Evolutionary conservation across 1,284 basidiomycete species (phyloP), one percentile per base, ranked within the genome.

Genomic region (Mycena citricolor): DNA sequence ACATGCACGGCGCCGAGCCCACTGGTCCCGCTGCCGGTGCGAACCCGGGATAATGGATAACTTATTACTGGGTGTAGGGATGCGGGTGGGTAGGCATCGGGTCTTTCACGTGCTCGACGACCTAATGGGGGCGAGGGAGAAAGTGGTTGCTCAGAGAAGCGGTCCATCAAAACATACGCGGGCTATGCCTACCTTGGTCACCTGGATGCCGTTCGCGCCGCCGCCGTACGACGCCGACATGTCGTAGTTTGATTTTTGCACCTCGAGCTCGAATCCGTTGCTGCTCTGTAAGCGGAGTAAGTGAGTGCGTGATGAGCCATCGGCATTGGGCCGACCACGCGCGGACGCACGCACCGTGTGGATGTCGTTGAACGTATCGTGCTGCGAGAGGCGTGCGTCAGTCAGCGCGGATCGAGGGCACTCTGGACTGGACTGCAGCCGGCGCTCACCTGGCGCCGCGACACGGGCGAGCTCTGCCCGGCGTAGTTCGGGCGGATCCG

Each of bases 211-310:
- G 29, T 58, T 66, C 41, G 44, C 3, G 35, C 52, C 17, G 44
- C 43, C 17, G 75, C 6, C 78, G 62, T 52, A 56, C 2, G 53
- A 38, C 12, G 51, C 17, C 17, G 51, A 53, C 16, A 52, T 51
- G 20, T 55, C 58, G 17, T 52, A 52, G 11, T 11, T 11, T 20
- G 52, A 38, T 31, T 56, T 59, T 26, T 50, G 49, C 36, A 51
- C 42, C 28, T 64, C 61, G 4, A 67, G 56, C 47, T 68, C 66
- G 33, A 65, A 66, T 24, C 62, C 46, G 4, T 54, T 55, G 14
- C 42, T 48, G 42, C 42, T 36, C 49, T 57, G 31, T 33, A 43
- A 54, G 39, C 49, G 56, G 16, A 19, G 30, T 16, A 19, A 25
- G 35, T 24, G 22, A 19, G 10, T 19, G 14, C 11, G 22, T n/a